phyloP scores from a whole-genome alignment of 768 basidiomycete species.

The Fistulinella prunicolor region DNA sequence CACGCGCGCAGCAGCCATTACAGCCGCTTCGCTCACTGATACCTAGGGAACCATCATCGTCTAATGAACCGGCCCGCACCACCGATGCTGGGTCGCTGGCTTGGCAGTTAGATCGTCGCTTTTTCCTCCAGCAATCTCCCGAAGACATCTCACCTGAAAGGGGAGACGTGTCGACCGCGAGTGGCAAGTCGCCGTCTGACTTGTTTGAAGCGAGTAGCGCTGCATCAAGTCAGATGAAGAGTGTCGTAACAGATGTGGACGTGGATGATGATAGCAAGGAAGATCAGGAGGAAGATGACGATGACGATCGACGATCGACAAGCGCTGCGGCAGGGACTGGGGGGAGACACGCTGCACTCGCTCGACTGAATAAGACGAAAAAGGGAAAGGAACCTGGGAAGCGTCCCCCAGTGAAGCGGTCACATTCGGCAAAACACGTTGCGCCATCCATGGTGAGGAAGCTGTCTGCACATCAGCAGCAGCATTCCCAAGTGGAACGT shows the following conservation, averaged over 20 bases:
- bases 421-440: slow-evolving; percentile 30
- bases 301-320: slow-evolving; percentile 23
- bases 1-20: slow-evolving; percentile 12
- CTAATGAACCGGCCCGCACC: slow-evolving; percentile 8
- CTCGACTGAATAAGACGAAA: slow-evolving; percentile 26
- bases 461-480: slow-evolving; percentile 24
- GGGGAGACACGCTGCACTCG: slow-evolving; percentile 8
- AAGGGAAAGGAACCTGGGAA: slow-evolving; percentile 34
- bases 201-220: slow-evolving; percentile 34
- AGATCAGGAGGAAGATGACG: slow-evolving; percentile 14
- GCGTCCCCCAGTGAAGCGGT: slow-evolving; percentile 26
- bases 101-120: slow-evolving; percentile 40
- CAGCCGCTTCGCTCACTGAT: slow-evolving; percentile 15
- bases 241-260: slow-evolving; percentile 21
- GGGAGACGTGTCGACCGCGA: slow-evolving; percentile 28
- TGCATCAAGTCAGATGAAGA: slow-evolving; percentile 32
- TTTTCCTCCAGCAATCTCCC: slow-evolving; percentile 46
- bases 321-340: slow-evolving; percentile 10
- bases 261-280: slow-evolving; percentile 16
- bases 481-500: slow-evolving; percentile 14
- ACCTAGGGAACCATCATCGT: slow-evolving; percentile 1
- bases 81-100: slow-evolving; percentile 27
- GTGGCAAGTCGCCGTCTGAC: slow-evolving; percentile 34
- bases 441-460: slow-evolving; percentile 29
- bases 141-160: slow-evolving; percentile 38